Conservation (phyloP, 345 rosid species). For the Boechera retrofracta region DNA sequence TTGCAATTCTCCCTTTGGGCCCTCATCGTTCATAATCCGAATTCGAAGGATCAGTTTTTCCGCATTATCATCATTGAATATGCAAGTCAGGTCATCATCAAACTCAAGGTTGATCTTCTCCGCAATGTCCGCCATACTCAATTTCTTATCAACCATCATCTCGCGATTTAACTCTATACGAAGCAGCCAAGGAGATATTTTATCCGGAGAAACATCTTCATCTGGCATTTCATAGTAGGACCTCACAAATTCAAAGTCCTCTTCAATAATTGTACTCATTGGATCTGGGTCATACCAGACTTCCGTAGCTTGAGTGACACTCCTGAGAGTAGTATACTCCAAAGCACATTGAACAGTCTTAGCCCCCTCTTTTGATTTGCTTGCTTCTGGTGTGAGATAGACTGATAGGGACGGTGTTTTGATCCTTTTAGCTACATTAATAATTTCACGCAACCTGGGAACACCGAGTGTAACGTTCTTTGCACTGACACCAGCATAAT, state of each 20-base stretch:
- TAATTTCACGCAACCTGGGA: conserved; percentile 94
- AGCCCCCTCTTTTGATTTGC: conserved; percentile 87
- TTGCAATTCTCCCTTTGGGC: conserved; percentile 78
- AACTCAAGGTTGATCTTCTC: conserved; percentile 95
- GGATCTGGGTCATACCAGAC: conserved; percentile 99
- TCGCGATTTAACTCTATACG: conserved; percentile 97
- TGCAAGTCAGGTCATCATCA: conserved; percentile 91
- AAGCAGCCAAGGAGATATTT: conserved; percentile 97
- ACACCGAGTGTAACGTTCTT: conserved; percentile 99
- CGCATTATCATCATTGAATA: conserved; percentile 94
- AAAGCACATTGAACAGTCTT: conserved; percentile 95
- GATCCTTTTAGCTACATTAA: conserved; percentile 92
- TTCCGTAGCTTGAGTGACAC: conserved; percentile 96
- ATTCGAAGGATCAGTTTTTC: conserved; percentile 89
- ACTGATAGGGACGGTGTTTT: conserved; percentile 96
- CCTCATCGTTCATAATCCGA: conserved; percentile 96
- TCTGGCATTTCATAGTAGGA: conserved; percentile 99
- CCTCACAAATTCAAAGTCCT: conserved; percentile 90
- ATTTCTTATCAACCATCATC: conserved; percentile 98
- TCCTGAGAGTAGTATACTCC: conserved; percentile 95
- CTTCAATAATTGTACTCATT: conserved; percentile 85
- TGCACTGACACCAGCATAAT: conserved; percentile 99
- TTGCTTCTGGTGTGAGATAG: conserved; percentile 72
- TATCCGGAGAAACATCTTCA: conserved; percentile 91
- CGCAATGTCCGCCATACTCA: conserved; percentile 95